A percentile compares a stretch with the other conserved stretches of the same genome.
phyloP scores from a whole-genome alignment of 345 rosid species.

The Sonneratia caseolaris region DNA sequence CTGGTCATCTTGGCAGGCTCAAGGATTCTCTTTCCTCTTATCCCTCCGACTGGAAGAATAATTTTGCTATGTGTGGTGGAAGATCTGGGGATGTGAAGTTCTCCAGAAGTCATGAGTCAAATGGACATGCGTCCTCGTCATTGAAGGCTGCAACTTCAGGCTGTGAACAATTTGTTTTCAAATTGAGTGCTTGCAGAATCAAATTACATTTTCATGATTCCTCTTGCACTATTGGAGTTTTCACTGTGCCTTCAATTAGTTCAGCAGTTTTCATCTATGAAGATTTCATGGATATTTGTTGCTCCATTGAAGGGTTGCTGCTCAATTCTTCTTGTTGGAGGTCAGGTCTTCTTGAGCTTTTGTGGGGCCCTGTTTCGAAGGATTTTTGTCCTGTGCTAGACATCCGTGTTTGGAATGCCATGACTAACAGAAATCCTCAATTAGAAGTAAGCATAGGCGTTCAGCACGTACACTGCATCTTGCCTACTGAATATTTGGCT shows the following conservation, averaged over 20 bases:
- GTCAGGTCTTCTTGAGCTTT: conserved; percentile 35
- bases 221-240: conserved; percentile 57
- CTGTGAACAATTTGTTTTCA: conserved; percentile 23
- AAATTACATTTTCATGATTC: conserved; percentile 79
- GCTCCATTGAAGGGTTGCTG: conserved; percentile 52
- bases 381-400: conserved; percentile 54
- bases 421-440: conserved; percentile 30
- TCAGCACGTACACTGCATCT: conserved; percentile 71
- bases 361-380: conserved; percentile 59
- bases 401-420: conserved; percentile 49
- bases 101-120: conserved; percentile 24
- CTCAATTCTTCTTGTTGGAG: conserved; percentile 63
- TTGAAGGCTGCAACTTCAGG: conserved; percentile 19
- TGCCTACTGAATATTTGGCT: conserved; percentile 68
- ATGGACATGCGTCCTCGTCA: conserved; percentile 10
- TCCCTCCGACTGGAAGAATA: conserved; percentile 51
- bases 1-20: conserved; percentile 40
- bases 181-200: conserved; percentile 39
- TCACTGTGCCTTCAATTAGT: conserved; percentile 40
- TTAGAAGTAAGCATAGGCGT: conserved; percentile 75
- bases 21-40: conserved; percentile 40
- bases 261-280: conserved; percentile 35
- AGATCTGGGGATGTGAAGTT: conserved; percentile 25
- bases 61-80: conserved; percentile 27
- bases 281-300: conserved; percentile 48